These are phyloP conservation scores for Citrullus colocynthis DNA, from an alignment of 306 rosid genomes.

Conservation along the genomic window DNA sequence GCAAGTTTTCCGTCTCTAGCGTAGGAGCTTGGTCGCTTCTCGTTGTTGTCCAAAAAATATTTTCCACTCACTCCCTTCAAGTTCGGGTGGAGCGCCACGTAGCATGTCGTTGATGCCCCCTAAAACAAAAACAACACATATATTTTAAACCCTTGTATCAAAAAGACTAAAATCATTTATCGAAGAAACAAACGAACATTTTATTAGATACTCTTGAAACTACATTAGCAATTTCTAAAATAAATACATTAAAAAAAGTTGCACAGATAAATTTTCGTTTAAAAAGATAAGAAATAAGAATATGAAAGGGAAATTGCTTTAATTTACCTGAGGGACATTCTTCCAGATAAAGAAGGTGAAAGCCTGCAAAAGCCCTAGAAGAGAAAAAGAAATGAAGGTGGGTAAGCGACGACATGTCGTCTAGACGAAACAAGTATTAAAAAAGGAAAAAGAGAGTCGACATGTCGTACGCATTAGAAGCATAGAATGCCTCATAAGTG, in stretches of 20 bases:
- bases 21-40: slow-evolving; percentile 35
- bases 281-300: neutral
- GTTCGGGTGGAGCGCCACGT: slow-evolving; percentile 64
- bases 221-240: no score
- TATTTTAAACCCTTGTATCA: no score
- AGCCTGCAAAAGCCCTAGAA: slow-evolving; percentile 40
- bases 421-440: neutral
- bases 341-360: slow-evolving; percentile 70
- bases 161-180: no score
- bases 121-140: neutral
- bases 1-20: slow-evolving; percentile 39
- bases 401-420: neutral
- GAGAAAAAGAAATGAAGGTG: neutral
- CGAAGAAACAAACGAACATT: no score
- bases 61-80: slow-evolving; percentile 62
- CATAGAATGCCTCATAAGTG: slow-evolving; percentile 83
- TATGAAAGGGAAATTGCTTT: neutral
- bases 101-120: slow-evolving; percentile 92
- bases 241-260: neutral
- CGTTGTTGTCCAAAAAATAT: slow-evolving; percentile 69
- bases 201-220: no score
- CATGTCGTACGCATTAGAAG: slow-evolving; percentile 48
- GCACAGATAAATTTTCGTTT: neutral
- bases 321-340: slow-evolving; percentile 65
- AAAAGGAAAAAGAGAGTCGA: neutral